Conservation (phyloP, 2,329 filamentous ascomycete species). For the Cadophora malorum region DNA sequence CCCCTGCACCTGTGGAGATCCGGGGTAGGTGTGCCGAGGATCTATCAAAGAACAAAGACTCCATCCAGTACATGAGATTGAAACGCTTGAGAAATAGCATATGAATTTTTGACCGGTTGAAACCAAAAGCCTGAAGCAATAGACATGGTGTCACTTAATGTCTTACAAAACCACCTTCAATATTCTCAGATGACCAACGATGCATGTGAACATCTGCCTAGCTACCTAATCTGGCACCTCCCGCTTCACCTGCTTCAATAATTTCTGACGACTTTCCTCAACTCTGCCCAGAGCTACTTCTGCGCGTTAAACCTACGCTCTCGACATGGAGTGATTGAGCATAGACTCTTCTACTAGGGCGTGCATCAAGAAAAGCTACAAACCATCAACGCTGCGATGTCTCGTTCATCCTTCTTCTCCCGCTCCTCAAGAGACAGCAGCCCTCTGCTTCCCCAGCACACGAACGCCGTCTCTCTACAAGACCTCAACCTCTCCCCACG, state of each 20-base stretch:
- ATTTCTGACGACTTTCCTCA: background rate
- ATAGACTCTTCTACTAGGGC: background rate
- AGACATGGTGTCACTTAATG: background rate
- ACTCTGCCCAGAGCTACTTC: background rate
- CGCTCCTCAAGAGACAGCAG: slow-evolving; percentile 34
- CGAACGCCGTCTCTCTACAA: slow-evolving; percentile 35
- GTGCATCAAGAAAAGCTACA: slow-evolving; percentile 3
- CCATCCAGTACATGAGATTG: background rate
- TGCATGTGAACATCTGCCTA: slow-evolving; percentile 33
- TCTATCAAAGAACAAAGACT: background rate
- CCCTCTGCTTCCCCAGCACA: slow-evolving; percentile 37
- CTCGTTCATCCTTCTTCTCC: slow-evolving; percentile 37
- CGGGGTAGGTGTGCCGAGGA: slow-evolving; percentile 8
- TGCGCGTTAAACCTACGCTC: background rate
- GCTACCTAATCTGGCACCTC: slow-evolving; percentile 21
- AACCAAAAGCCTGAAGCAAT: too few species aligned
- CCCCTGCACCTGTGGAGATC: slow-evolving; percentile 9
- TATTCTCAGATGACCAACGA: slow-evolving; percentile 24
- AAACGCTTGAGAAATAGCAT: background rate
- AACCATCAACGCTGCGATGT: slow-evolving; percentile 28
- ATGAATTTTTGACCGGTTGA: background rate
- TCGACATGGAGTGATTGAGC: background rate
- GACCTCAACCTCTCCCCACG: slow-evolving; percentile 39
- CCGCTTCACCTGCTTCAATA: slow-evolving; percentile 20
- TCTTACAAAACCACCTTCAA: slow-evolving; percentile 10